Percentiles rank a stretch among this genome's conserved stretches.
phyloP scores from a whole-genome alignment of 225 moss, liverwort and hornwort genomes.

The Straminergon stramineum region DNA sequence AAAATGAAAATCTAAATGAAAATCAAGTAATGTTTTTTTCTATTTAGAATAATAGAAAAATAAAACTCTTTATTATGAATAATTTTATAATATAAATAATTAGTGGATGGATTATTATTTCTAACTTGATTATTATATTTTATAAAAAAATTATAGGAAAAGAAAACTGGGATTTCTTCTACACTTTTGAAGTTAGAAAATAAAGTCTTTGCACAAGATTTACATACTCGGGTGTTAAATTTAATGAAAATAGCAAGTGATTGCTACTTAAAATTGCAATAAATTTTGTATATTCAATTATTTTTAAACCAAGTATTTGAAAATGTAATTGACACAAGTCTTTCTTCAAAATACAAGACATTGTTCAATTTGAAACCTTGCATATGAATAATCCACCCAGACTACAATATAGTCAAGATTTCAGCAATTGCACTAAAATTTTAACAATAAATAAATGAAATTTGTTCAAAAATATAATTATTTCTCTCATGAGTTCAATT shows the following conservation, averaged over 20 bases:
- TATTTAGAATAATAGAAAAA: background rate
- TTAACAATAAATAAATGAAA: too few relatives aligned
- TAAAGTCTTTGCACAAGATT: background rate
- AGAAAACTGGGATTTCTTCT: background rate
- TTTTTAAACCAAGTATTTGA: background rate
- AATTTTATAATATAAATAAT: background rate
- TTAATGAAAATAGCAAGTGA: background rate
- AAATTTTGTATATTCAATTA: background rate
- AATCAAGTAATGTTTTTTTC: background rate
- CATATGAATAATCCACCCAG: background rate
- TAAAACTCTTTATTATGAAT: background rate
- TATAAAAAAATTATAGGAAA: background rate
- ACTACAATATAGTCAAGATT: too few relatives aligned
- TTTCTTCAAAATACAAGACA: background rate
- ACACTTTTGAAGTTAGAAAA: background rate
- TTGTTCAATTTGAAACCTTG: background rate
- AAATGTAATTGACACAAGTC: background rate
- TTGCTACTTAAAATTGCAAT: background rate
- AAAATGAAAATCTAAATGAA: conserved; percentile 15
- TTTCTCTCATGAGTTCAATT: background rate
- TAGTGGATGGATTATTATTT: background rate
- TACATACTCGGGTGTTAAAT: background rate
- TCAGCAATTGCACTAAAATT: too few relatives aligned
- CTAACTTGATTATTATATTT: background rate
- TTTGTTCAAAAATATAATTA: background rate